Base-by-base conservation (phyloP, 768 basidiomycete genomes). In the Amanita fuliginea region DNA sequence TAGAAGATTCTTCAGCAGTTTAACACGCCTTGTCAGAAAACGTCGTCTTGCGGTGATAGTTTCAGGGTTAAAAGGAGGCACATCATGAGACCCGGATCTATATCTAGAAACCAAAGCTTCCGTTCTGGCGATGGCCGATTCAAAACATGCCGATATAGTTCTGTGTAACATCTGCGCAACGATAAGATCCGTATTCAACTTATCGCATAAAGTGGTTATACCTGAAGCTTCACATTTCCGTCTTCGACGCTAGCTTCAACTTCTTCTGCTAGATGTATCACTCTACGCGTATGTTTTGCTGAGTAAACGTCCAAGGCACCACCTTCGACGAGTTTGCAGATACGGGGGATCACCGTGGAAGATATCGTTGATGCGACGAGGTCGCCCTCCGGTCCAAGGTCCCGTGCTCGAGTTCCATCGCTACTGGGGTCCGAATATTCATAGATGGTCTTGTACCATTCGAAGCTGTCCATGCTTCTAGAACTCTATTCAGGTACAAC, bases 291-390 rank as follows among this genome's bases (percentile, higher is more conserved):
- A 58, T 84, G 75, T 30, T 56, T 65, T 28, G 71, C 68, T 2
- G 91, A 94, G 63, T 89, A 92, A 1, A 86, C 80, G 61, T 96
- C 86, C 47, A 93, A 69, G 4, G 76, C 85, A 21, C 93, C 92
- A n/a, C 73, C 73, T 50, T 83, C 79, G n/a, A 96, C 60, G 19
- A 87, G 59, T 56, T 79, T 86, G 59, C 75, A 77, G 7, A 96
- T 59, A 42, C 82, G 71, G 7, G 93, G 90, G 33, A 86, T 78
- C 37, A 94, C 70, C 0, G 82, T 80, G 0, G 86, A 87, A n/a
- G 86, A 81, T 14, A 94, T 75, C 82, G 94, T 91, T 0, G 86
- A 81, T 10, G 87, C 79, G 30, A 92, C 85, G 19, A 96, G 69
- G 59, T 96, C 92, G 7, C 87, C 91, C 52, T 92, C 90, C 0